These are phyloP conservation scores for Xylariomycetidae sp. DNA, from an alignment of 2,329 filamentous ascomycete genomes.

Conservation along the genomic window DNA sequence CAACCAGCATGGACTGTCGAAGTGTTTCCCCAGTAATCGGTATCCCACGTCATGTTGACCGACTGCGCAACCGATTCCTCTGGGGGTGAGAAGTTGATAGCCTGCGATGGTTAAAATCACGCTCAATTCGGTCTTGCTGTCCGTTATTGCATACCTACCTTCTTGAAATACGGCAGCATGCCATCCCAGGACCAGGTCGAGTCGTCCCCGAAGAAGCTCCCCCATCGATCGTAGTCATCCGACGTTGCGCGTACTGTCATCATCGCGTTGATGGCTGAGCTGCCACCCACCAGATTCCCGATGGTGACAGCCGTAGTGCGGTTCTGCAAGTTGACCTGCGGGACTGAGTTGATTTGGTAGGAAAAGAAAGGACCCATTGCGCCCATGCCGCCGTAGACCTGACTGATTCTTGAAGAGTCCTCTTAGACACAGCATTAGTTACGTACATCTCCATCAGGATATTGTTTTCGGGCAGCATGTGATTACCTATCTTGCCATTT, in stretches of 20 bases:
- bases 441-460: too few relatives aligned
- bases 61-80: slow-evolving; percentile 16
- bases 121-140: not conserved
- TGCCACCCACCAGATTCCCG: slow-evolving; percentile 23
- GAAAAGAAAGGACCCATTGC: slow-evolving; percentile 19
- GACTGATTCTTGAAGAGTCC: slow-evolving; percentile 19
- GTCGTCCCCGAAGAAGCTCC: slow-evolving; percentile 22
- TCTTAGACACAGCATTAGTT: slow-evolving; percentile 12
- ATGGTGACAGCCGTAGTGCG: slow-evolving; percentile 14
- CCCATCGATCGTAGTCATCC: slow-evolving; percentile 29
- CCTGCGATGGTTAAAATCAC: slow-evolving; percentile 6
- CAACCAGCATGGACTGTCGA: slow-evolving; percentile 32
- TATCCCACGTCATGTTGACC: slow-evolving; percentile 27
- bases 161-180: slow-evolving; percentile 27
- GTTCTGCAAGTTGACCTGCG: slow-evolving; percentile 19
- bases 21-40: slow-evolving; percentile 31
- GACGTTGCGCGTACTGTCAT: slow-evolving; percentile 23
- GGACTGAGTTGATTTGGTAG: slow-evolving; percentile 22
- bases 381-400: slow-evolving; percentile 18
- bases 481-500: slow-evolving; percentile 20
- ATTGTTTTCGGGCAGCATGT: not conserved
- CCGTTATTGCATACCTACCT: slow-evolving; percentile 12
- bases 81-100: slow-evolving; percentile 18
- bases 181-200: slow-evolving; percentile 27
- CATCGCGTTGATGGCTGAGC: slow-evolving; percentile 25